Base-by-base conservation (phyloP, 2,329 filamentous ascomycete species). In the Samsoniella hepiali region DNA sequence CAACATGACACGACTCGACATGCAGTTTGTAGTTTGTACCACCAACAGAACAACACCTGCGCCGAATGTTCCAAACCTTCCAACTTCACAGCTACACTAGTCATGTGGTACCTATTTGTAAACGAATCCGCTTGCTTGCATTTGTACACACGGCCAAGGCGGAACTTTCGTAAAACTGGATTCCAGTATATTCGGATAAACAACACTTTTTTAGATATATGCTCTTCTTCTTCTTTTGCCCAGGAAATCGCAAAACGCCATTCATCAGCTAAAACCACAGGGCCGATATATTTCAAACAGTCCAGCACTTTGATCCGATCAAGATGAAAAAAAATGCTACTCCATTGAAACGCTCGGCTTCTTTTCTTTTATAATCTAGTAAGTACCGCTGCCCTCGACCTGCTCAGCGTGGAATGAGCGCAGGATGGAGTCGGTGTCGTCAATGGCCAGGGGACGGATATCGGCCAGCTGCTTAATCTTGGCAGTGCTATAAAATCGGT, bases 391-490 rank as follows among this genome's bases (percentile, higher is more conserved):
- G 9, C 34, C 57, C 22, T 40, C 34, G 6, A 59, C 57, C 32
- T 50, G 32, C 34, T 59, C 57, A 22, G 34, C 57, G 5, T 44
- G 47, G 47, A 60, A 53, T 13, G 36, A 44, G n/a, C 17, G 47
- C 22, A 60, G 27, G 27, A 51, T 53, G 9, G 27, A 40, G 17
- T 60, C 58, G 11, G 36, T 34, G 10, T 42, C 58, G 13, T 51
- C 58, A 27, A 60, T 60, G 15, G 47, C 47, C 13, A 60, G 34
- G 2, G 45, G 45, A 32, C 47, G 36, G 22, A 27, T 40, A 70
- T 96, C 92, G 57, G 92, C 93, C 73, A 96, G 79, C 57, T 86
- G 85, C 89, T 96, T 96, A 82, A 96, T 93, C 87, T 95, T 95
- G 54, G 56, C 56, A 11, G 67, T 68, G 3, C 66, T 68, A 42